These are phyloP conservation scores for Danielia oregonensis DNA, from an alignment of 805 yeast species.

Conservation along the genomic window DNA sequence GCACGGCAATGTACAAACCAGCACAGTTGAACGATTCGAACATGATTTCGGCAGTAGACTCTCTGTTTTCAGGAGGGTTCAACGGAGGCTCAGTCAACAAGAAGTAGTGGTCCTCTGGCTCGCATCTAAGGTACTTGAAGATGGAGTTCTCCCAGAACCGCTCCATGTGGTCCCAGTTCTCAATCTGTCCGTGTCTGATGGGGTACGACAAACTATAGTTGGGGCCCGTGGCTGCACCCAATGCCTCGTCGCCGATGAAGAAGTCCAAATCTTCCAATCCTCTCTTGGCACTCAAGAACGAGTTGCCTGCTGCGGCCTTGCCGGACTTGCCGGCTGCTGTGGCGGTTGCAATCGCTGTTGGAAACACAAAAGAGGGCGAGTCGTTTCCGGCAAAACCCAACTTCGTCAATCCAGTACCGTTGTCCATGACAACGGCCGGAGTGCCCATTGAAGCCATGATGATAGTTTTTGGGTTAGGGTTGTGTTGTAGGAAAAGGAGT, in stretches of 20 bases:
- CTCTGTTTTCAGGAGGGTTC: constrained; percentile 99
- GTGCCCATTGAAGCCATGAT: constrained; percentile 47
- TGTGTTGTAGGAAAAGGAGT: too few relatives aligned
- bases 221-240: constrained; percentile 87
- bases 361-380: constrained; percentile 94
- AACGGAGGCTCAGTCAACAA: constrained; percentile 96
- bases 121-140: constrained; percentile 93
- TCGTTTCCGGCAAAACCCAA: constrained; percentile 98
- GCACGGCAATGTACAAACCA: constrained; percentile 97
- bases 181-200: constrained; percentile 95
- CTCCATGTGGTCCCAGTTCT: constrained; percentile 99
- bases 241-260: constrained; percentile 93
- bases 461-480: constrained; percentile 1
- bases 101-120: constrained; percentile 98
- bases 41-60: constrained; percentile 97
- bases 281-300: constrained; percentile 61
- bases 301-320: constrained; percentile 32
- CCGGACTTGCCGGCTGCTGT: constrained; percentile 39
- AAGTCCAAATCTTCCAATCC: constrained; percentile 94
- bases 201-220: constrained; percentile 87
- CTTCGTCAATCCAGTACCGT: constrained; percentile 97
- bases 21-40: constrained; percentile 98
- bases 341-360: constrained; percentile 92
- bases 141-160: constrained; percentile 97
- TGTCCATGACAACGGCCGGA: constrained; percentile 97